Conservation (phyloP, 2,329 filamentous ascomycete species). For the Ascochyta clinopodiicola region DNA sequence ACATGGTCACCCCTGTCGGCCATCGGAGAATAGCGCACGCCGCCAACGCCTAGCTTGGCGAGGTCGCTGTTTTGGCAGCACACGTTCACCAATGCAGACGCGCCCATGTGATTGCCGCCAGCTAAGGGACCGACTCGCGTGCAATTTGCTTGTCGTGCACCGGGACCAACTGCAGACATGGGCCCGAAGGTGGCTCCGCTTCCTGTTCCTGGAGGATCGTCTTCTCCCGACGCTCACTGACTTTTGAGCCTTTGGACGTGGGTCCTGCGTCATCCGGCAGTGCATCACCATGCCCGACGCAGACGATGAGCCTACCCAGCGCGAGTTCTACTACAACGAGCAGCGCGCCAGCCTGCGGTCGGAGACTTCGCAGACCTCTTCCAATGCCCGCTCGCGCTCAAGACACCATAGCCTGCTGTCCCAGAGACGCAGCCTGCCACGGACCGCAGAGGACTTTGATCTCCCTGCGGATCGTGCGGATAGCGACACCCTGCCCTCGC, state of each 20-base stretch:
- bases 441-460: conserved; percentile 2
- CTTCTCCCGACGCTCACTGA: neutral
- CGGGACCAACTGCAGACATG: neutral
- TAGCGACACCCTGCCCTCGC: conserved; percentile 10
- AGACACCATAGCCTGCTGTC: conserved; percentile 19
- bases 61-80: neutral
- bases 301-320: conserved; percentile 34
- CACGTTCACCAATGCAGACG: conserved; percentile 1
- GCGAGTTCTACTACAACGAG: conserved; percentile 43
- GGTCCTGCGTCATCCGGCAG: conserved; percentile 1
- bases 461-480: conserved; percentile 22
- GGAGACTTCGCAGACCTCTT: conserved; percentile 25
- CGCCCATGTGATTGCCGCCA: conserved; percentile 1
- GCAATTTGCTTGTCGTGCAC: neutral
- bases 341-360: conserved; percentile 40
- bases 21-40: neutral
- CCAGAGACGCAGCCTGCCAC: conserved; percentile 6
- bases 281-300: conserved; percentile 30
- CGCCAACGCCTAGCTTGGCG: neutral
- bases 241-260: neutral
- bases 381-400: conserved; percentile 21
- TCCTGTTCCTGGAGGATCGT: neutral
- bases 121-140: conserved; percentile 2
- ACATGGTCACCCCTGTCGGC: neutral
- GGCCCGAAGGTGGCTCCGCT: neutral